These are phyloP conservation scores for Chrysosphaeria jannelii DNA, from an alignment of 2,329 filamentous ascomycete genomes.

Conservation along the genomic window DNA sequence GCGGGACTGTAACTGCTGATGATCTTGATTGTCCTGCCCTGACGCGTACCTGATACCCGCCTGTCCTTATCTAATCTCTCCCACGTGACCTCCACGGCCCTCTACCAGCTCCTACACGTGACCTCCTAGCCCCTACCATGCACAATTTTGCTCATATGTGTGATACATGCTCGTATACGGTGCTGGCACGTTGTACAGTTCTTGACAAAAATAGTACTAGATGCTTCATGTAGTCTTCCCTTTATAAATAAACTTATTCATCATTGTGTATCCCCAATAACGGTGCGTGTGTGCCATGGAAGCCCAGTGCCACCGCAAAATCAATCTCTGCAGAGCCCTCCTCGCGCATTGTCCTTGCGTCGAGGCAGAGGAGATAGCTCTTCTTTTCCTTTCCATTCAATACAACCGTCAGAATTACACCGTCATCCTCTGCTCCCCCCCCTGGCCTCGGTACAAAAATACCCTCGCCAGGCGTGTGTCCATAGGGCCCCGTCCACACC, in stretches of 20 bases:
- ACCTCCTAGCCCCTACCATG: no score
- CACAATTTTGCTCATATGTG: no score
- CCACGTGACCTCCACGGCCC: no score
- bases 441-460: conserved; percentile 29
- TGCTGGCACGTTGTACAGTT: background rate
- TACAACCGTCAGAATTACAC: conserved; percentile 29
- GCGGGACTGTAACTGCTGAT: no score
- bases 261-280: no score
- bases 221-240: conserved; percentile 2
- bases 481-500: conserved; percentile 21
- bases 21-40: no score
- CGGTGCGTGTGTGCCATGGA: conserved; percentile 30
- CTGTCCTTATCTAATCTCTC: no score
- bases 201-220: background rate
- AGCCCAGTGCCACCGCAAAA: conserved; percentile 29
- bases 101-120: no score
- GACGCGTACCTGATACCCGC: no score
- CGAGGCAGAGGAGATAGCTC: conserved; percentile 35
- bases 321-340: conserved; percentile 29
- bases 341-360: conserved; percentile 31
- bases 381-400: conserved; percentile 25
- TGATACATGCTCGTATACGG: no score
- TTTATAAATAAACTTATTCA: no score
- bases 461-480: conserved; percentile 37
- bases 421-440: conserved; percentile 25